A percentile compares a stretch with the other conserved stretches of the same genome.
Evolutionary conservation across 2,329 filamentous ascomycete genomes (phyloP).

Genomic region (Calonectria crousiana): DNA sequence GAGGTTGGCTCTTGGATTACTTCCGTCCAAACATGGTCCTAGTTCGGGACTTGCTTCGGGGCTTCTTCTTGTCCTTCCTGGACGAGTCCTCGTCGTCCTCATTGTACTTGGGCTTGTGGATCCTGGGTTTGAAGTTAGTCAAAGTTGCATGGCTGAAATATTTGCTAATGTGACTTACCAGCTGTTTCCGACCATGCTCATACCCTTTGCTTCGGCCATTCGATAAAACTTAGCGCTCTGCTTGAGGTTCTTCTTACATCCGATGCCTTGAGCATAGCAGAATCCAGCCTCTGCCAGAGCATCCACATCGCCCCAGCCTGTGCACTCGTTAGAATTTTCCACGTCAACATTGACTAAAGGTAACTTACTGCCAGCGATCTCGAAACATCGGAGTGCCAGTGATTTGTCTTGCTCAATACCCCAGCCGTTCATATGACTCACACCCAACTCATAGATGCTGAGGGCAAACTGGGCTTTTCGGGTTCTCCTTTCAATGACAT

Average conservation of each 20-base stretch:
- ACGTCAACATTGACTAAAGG: too few relatives aligned
- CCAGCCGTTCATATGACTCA: constrained; percentile 99
- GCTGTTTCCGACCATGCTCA: constrained; percentile 98
- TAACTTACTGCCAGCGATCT: constrained; percentile 85
- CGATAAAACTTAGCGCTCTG: constrained; percentile 94
- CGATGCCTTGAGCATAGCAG: constrained; percentile 93
- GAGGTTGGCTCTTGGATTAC: constrained; percentile 27
- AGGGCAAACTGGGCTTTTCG: constrained; percentile 94
- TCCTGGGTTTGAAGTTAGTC: constrained; percentile 67
- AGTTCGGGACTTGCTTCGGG: constrained; percentile 81
- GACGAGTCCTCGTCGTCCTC: constrained; percentile 66
- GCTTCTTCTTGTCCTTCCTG: constrained; percentile 70
- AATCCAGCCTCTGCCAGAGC: constrained; percentile 94
- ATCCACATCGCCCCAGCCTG: constrained; percentile 93
- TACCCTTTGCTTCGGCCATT: constrained; percentile 89
- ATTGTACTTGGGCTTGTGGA: constrained; percentile 95
- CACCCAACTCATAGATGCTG: constrained; percentile 95
- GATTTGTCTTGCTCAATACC: constrained; percentile 93
- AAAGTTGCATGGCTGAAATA: not conserved
- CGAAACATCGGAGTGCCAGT: constrained; percentile 91
- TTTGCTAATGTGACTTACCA: constrained; percentile 74
- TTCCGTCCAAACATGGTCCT: constrained; percentile 77
- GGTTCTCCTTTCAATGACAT: constrained; percentile 80
- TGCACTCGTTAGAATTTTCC: constrained; percentile 38
- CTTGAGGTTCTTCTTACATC: constrained; percentile 95